phyloP scores from a whole-genome alignment of 768 basidiomycete species.

The Tylopilus cervinicoccineus region DNA sequence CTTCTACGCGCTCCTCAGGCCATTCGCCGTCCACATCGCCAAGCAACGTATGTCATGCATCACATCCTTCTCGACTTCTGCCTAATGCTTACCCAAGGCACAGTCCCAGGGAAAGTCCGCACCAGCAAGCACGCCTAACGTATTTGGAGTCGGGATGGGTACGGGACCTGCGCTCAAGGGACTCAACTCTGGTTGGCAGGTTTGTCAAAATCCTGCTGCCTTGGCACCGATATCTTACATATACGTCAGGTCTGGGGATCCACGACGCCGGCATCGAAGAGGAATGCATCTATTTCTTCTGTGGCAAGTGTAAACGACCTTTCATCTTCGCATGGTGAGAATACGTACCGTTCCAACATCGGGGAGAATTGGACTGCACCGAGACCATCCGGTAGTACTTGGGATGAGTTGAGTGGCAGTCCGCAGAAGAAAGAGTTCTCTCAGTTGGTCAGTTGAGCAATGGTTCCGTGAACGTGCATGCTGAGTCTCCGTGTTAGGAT shows the following conservation, averaged over 20 bases:
- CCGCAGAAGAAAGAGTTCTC: slow-evolving; percentile 49
- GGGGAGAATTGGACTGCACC: slow-evolving; percentile 51
- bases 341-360: slow-evolving; percentile 43
- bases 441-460: slow-evolving; percentile 40
- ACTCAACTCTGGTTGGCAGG: slow-evolving; percentile 68
- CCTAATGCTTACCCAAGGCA: slow-evolving; percentile 24
- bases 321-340: slow-evolving; percentile 42
- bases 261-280: slow-evolving; percentile 44
- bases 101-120: slow-evolving; percentile 47
- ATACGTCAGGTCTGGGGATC: slow-evolving; percentile 55
- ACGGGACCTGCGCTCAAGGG: slow-evolving; percentile 46
- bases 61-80: not conserved
- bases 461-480: slow-evolving; percentile 1
- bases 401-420: slow-evolving; percentile 53
- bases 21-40: slow-evolving; percentile 64
- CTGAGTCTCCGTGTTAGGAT: slow-evolving; percentile 36
- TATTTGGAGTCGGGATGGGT: slow-evolving; percentile 51
- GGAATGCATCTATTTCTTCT: slow-evolving; percentile 63
- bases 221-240: slow-evolving; percentile 9
- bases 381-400: slow-evolving; percentile 50
- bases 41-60: slow-evolving; percentile 43
- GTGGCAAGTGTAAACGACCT: slow-evolving; percentile 49
- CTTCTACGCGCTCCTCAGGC: slow-evolving; percentile 59
- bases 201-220: slow-evolving; percentile 27
- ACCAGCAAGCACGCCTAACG: slow-evolving; percentile 38